Conservation (phyloP, 2,329 filamentous ascomycete species). For the Colletotrichum graminicola region DNA sequence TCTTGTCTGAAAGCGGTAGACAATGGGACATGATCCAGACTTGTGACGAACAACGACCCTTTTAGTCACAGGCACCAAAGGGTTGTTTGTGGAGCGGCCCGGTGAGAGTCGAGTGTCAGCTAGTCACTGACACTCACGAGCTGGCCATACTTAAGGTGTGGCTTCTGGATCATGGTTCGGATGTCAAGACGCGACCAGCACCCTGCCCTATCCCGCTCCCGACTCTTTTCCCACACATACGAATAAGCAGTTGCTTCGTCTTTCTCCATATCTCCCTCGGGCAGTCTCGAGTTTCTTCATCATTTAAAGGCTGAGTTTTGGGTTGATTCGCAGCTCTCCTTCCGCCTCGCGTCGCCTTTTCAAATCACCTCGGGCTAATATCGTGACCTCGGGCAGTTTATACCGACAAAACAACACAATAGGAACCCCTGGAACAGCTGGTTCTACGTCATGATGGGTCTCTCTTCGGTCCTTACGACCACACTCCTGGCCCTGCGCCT, state of each 20-base stretch:
- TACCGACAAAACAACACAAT: slow-evolving; percentile 22
- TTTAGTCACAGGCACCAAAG: slow-evolving; percentile 32
- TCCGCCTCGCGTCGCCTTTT: slow-evolving; percentile 17
- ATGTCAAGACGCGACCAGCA: neutral
- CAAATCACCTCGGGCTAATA: slow-evolving; percentile 13
- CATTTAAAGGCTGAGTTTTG: slow-evolving; percentile 13
- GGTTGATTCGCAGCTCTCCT: slow-evolving; percentile 8
- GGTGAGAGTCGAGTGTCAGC: slow-evolving; percentile 22
- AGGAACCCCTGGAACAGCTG: slow-evolving; percentile 48
- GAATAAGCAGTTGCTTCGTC: neutral
- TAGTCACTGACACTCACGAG: slow-evolving; percentile 36
- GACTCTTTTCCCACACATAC: neutral
- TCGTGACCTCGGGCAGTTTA: slow-evolving; percentile 15
- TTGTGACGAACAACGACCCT: slow-evolving; percentile 32
- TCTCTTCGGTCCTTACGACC: slow-evolving; percentile 57
- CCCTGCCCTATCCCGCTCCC: neutral
- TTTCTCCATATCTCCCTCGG: neutral
- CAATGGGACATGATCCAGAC: slow-evolving; percentile 40
- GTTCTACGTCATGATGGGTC: slow-evolving; percentile 58
- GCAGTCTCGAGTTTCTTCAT: slow-evolving; percentile 34
- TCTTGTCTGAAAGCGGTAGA: slow-evolving; percentile 23
- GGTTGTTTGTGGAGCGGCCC: slow-evolving; percentile 26
- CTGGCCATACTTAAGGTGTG: slow-evolving; percentile 25
- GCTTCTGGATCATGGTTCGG: slow-evolving; percentile 11
- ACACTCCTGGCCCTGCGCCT: slow-evolving; percentile 59